phyloP scores from a whole-genome alignment of 2,329 filamentous ascomycete genomes.

The Biscogniauxia sp. region DNA sequence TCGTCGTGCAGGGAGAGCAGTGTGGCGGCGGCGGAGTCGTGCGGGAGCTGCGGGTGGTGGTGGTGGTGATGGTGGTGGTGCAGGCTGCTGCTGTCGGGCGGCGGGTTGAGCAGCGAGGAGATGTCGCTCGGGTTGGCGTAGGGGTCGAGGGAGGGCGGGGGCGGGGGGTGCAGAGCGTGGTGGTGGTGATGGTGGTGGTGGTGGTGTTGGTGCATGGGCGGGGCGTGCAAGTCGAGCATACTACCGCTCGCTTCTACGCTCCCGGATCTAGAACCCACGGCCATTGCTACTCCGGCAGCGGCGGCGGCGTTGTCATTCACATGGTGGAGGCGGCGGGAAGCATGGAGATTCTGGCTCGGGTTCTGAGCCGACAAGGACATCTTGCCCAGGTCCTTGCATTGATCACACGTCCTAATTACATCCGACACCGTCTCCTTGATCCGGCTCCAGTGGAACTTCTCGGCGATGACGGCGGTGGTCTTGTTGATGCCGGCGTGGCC shows the following conservation, averaged over 20 bases:
- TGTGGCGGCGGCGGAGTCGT: conserved; percentile 21
- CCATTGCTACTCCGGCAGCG: neutral
- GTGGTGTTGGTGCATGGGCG: conserved; percentile 17
- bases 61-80: conserved; percentile 18
- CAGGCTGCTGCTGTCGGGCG: conserved; percentile 20
- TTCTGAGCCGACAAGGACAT: conserved; percentile 32
- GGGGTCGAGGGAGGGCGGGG: conserved; percentile 32
- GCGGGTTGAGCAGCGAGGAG: conserved; percentile 40
- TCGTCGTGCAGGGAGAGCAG: conserved; percentile 32
- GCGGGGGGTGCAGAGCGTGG: conserved; percentile 12
- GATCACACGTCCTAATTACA: conserved; percentile 85
- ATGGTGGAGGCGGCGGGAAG: conserved; percentile 17
- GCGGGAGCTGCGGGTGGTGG: conserved; percentile 29
- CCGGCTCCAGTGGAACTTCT: conserved; percentile 94
- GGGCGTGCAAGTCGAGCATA: conserved; percentile 22
- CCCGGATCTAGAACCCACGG: conserved; percentile 13
- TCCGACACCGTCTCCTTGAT: conserved; percentile 97
- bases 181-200: neutral
- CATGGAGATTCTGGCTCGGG: conserved; percentile 17
- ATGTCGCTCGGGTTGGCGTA: conserved; percentile 51
- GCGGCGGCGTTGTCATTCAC: conserved; percentile 18
- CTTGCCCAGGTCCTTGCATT: conserved; percentile 81
- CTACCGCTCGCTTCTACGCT: conserved; percentile 22
- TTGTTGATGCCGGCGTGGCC: conserved; percentile 96
- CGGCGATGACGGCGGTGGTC: conserved; percentile 89